Evolutionary conservation across 2,329 filamentous ascomycete genomes (phyloP), one percentile per base, ranked within the genome.

Genomic region (Colletotrichum caudatum): DNA sequence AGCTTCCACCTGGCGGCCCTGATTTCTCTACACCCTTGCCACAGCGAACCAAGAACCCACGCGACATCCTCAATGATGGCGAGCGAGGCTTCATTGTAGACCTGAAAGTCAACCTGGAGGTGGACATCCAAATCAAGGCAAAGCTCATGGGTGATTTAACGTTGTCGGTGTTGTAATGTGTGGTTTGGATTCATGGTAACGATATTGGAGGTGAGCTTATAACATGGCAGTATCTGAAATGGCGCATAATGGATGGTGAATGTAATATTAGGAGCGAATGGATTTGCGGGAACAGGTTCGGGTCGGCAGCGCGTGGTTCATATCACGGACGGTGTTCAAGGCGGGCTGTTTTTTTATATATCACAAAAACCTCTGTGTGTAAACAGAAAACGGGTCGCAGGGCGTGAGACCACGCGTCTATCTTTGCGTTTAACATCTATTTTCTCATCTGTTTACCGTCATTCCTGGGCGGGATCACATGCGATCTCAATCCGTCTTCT

Each of bases 401-500:
- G 33, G 23, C 23, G 35, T 12, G 29, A 41, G 9, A 20, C 6
- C 35, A 23, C 18, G 14, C 18, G 20, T 51, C 33, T 50, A 53
- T 37, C 12, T 35, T 48, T 26, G 29, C 7, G 11, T 20, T 33
- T 9, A 20, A 44, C 20, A 2, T 35, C 20, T 11, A 59, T 7
- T 7, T 33, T 46, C 18, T 1, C 23, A 11, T 46, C 35, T 14
- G 14, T 16, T 12, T 44, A 2, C 23, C 23, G 12, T 33, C n/a
- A 23, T n/a, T 3, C 4, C 35, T n/a, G 41, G 37, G 11, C 5
- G 2, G 7, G 2, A 37, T 11, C 9, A 2, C 12, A 11, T 8
- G 20, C 37, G 5, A 7, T 16, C 16, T 56, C 29, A 74, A 8
- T 74, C 74, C 29, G 64, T 76, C 77, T 81, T 84, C 74, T 81